Conservation (phyloP, 1,139 yeast species). For the Suhomyces atakaporum region DNA sequence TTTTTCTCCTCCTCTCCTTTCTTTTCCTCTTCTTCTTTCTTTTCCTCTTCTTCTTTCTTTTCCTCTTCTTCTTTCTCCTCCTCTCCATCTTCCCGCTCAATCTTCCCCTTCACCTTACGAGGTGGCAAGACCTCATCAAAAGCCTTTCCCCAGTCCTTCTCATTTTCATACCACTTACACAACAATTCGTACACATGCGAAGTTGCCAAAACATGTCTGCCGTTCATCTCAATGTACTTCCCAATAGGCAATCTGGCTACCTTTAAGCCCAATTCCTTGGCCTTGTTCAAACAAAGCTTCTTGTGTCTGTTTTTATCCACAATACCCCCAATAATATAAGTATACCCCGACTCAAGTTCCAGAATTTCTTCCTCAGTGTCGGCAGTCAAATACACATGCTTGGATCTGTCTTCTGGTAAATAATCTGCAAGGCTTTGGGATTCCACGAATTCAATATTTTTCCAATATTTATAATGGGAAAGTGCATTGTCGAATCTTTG, state of each 20-base stretch:
- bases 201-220: slow-evolving; percentile 88
- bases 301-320: slow-evolving; percentile 95
- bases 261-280: slow-evolving; percentile 65
- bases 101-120: slow-evolving; percentile 54
- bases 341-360: slow-evolving; percentile 64
- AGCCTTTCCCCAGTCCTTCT: slow-evolving; percentile 80
- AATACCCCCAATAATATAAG: slow-evolving; percentile 91
- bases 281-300: slow-evolving; percentile 77
- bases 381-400: slow-evolving; percentile 75
- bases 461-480: slow-evolving; percentile 66
- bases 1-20: slow-evolving; percentile 1
- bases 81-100: slow-evolving; percentile 13
- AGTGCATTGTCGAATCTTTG: slow-evolving; percentile 68
- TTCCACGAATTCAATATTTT: slow-evolving; percentile 52
- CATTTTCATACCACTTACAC: slow-evolving; percentile 72
- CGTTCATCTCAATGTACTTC: slow-evolving; percentile 77
- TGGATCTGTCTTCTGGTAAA: slow-evolving; percentile 35
- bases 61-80: slow-evolving; percentile 11
- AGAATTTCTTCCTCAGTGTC: slow-evolving; percentile 73
- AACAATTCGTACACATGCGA: slow-evolving; percentile 90
- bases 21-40: slow-evolving; percentile 8
- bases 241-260: slow-evolving; percentile 88
- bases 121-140: slow-evolving; percentile 84
- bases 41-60: slow-evolving; percentile 10
- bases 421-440: slow-evolving; percentile 44